Evolutionary conservation across 345 rosid species (phyloP), one percentile per base, ranked within the genome.

Genomic region (Eucalyptus decipiens): DNA sequence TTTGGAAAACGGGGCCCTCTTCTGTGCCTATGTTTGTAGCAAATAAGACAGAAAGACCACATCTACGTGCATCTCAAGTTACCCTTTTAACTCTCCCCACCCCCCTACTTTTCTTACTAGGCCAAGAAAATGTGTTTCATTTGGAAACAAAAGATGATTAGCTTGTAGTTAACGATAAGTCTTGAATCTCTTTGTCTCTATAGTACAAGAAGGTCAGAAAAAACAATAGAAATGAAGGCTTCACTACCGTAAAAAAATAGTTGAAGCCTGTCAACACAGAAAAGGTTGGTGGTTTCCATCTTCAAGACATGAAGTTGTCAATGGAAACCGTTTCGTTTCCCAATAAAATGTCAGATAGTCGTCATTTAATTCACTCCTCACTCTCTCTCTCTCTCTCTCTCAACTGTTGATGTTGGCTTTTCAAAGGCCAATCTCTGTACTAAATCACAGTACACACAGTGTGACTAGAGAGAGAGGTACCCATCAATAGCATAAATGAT

Each of bases 401-500:
- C 15, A 11, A 40, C 85, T 76, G 85, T 89, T 65, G 90, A 89
- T 86, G 90, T 89, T 86, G 90, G 85, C 90, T 89, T 89, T 69
- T 89, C 90, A 69, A 51, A 86, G 85, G 76, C 88, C 90, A 86
- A 69, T 56, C 50, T 86, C 85, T 69, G 85, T 86, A 48, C 81
- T 28, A 50, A 86, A 86, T 67, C 69, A 49, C 87, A 50, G 85
- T 76, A 76, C 28, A 76, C 83, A 40, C 85, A 40, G 17, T 76
- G 85, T 76, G 85, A 76, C 47, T 6, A 11, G 37, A 72, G 81
- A 72, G 37, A 65, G 43, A 6, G 47, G 85, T 40, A 24, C 47
- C 85, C 85, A 76, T 76, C 56, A 50, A 86, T 18, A 50, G 60
- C 56, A n/a, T 49, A 47, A 86, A 86, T 50, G 47, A 51, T 52